A percentile compares a stretch with the other conserved stretches of the same genome.
These are phyloP conservation scores for Fusarium floridanum DNA, from an alignment of 2,329 filamentous ascomycete genomes.

Conservation along the genomic window DNA sequence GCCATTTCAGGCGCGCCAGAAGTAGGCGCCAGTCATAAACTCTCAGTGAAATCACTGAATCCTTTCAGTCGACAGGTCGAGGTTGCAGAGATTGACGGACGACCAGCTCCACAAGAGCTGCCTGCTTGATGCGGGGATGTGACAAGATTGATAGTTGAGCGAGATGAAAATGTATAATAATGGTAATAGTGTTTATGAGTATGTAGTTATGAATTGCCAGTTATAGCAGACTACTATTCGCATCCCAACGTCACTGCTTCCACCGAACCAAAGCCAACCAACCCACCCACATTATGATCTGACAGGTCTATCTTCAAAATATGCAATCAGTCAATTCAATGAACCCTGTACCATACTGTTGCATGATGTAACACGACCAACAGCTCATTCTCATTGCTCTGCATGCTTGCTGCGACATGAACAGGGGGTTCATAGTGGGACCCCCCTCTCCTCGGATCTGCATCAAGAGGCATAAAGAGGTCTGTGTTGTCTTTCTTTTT, in stretches of 20 bases:
- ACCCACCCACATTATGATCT: background rate
- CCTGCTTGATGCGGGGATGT: background rate
- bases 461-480: background rate
- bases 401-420: background rate
- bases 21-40: too few relatives aligned
- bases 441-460: background rate
- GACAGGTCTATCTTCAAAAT: background rate
- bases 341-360: background rate
- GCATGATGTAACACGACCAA: constrained; percentile 1
- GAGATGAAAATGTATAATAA: too few relatives aligned
- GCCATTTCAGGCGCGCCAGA: accelerated
- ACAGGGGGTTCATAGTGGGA: background rate
- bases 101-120: background rate
- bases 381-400: background rate
- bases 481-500: background rate
- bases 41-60: background rate
- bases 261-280: background rate
- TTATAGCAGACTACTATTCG: background rate
- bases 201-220: background rate
- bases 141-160: background rate
- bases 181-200: too few relatives aligned
- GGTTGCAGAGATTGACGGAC: background rate
- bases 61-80: background rate
- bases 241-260: background rate
- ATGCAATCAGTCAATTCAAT: background rate